A percentile compares a stretch with the other conserved stretches of the same genome.
Evolutionary conservation across 768 basidiomycete species (phyloP).

Genomic region (Boletus coccyginus): DNA sequence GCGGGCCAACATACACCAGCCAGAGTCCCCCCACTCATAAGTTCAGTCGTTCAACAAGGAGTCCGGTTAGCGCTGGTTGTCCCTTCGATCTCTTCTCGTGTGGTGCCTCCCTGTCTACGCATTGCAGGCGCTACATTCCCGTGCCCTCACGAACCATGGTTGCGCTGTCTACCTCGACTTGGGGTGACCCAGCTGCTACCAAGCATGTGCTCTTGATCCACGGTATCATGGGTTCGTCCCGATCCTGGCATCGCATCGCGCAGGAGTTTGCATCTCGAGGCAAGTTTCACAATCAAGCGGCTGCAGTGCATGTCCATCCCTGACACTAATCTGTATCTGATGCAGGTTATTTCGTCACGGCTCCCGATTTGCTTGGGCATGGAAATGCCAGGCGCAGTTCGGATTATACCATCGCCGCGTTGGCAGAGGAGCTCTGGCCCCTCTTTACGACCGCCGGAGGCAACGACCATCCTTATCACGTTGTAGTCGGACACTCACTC

Average conservation of each 20-base stretch:
- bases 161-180: neutral
- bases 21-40: too few relatives aligned
- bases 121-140: too few relatives aligned
- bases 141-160: neutral
- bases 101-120: too few relatives aligned
- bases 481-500: conserved; percentile 23
- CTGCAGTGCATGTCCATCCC: neutral
- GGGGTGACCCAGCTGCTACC: too few relatives aligned
- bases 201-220: conserved; percentile 14
- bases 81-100: too few relatives aligned
- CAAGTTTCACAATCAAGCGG: neutral
- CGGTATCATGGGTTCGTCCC: conserved; percentile 13
- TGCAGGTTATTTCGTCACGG: conserved; percentile 24
- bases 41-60: too few relatives aligned
- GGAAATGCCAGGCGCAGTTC: conserved; percentile 4
- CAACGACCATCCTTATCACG: neutral
- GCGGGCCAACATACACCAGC: too few relatives aligned
- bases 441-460: neutral
- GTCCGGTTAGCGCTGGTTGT: too few relatives aligned
- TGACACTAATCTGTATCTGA: neutral
- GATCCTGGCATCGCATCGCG: conserved; percentile 15
- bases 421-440: conserved; percentile 13
- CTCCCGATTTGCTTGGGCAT: conserved; percentile 26
- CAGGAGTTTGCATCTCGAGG: conserved; percentile 17
- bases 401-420: conserved; percentile 11